Percentiles rank a stretch among this genome's conserved stretches.
Evolutionary conservation across 345 rosid species (phyloP).

Genomic region (Lepidium sativum): DNA sequence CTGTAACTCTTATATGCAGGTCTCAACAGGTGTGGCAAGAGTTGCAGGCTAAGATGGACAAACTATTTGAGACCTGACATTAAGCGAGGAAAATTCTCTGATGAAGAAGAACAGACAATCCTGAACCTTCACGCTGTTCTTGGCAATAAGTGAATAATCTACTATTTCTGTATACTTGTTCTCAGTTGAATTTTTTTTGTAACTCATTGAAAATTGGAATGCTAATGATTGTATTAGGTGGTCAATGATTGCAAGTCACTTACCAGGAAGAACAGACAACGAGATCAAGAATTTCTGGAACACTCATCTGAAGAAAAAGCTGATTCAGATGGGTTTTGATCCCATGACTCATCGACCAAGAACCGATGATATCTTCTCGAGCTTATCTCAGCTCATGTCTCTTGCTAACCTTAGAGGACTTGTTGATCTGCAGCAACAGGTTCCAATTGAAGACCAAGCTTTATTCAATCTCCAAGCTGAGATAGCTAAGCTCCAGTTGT

Average conservation of each 20-base stretch:
- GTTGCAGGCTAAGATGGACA: constrained; percentile 80
- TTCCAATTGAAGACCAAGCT: constrained; percentile 20
- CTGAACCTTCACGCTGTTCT: constrained; percentile 62
- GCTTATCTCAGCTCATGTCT: constrained; percentile 29
- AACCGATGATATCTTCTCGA: constrained; percentile 33
- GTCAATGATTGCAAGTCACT: constrained; percentile 67
- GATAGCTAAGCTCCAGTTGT: constrained; percentile 19
- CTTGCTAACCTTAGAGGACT: constrained; percentile 24
- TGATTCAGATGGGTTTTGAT: constrained; percentile 76
- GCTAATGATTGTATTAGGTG: constrained; percentile 37
- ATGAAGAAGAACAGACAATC: constrained; percentile 69
- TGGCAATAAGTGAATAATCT: constrained; percentile 58
- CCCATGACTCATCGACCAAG: constrained; percentile 74
- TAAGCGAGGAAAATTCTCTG: constrained; percentile 69
- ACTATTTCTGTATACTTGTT: neutral
- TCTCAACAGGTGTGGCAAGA: constrained; percentile 80
- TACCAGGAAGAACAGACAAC: constrained; percentile 75
- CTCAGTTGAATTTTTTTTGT: neutral
- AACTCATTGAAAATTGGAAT: neutral
- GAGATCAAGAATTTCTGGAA: constrained; percentile 84
- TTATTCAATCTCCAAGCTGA: constrained; percentile 19
- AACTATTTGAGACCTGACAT: constrained; percentile 82
- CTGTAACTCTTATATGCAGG: constrained; percentile 21
- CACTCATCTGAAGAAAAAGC: constrained; percentile 74
- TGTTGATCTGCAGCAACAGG: constrained; percentile 16